Base-by-base conservation (phyloP, 139 green algal genomes). In the Chlamydomonas sp. region DNA sequence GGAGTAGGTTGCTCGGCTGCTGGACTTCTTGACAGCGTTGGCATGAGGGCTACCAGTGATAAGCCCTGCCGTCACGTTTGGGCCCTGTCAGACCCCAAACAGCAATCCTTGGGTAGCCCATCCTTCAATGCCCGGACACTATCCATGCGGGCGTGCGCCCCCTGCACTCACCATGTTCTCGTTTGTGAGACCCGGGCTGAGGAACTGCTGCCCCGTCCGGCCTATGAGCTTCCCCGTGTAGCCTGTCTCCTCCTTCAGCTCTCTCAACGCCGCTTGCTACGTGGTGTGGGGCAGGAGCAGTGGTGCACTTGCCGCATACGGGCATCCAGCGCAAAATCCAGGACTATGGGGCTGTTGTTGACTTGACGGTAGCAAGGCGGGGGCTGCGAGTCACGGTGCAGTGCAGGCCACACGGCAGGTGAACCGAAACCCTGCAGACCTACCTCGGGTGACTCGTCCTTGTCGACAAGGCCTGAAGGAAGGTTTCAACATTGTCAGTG, bases 181-280 rank as follows among this genome's bases (percentile, higher is more conserved):
- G 69, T 80, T 80, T 9, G 86, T 90, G 14, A 90, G 62, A 4
- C 86, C 86, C 2, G 86, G 86, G 71, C 77, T 85, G 15, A 90
- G 86, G 71, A 79, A 86, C 86, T 90, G 86, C 78, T 71, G 86
- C 57, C 78, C 78, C 8, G 78, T 90, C 61, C 61, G n/a, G 10
- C 86, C 86, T 15, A 90, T 60, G 59, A 90, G 59, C 58, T 80
- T n/a, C 15, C 78, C 86, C 68, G 82, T 82, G 16, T 86, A 85
- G 86, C 86, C 86, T 61, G 86, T 90, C 86, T 90, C 86, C 86
- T 90, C 86, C 16, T 90, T 90, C 12, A 90, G 71, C 71, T 90
- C 86, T 77, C 86, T 64, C 10, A 90, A 69, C 18, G 78, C 86
- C 3, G 86, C 83, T 18, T 60, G 63, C 73, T 82, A 14, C 66